Evolutionary conservation across 306 rosid genomes (phyloP), one percentile per base, ranked within the genome.

Genomic region (Ormosia emarginata): DNA sequence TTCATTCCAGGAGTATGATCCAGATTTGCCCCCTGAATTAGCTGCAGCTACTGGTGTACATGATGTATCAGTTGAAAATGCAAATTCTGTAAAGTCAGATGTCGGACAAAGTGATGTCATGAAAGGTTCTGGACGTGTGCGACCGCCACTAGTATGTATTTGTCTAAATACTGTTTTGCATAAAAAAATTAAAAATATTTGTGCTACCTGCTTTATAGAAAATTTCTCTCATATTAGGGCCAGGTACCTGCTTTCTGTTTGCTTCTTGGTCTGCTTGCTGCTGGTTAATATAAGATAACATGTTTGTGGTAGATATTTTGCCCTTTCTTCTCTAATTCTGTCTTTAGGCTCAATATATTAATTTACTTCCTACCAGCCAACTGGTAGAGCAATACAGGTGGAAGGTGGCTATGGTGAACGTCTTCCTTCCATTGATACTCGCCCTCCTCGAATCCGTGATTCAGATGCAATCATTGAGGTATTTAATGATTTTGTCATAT

Each of bases 331-430:
- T 77, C 81, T 37, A 47, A 46, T 69, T 77, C 65, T 18, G 46
- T 76, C 44, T 77, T 37, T 64, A 24, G 50, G 33, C 10, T 68
- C 10, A 14, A 29, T 55, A 34, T 52, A 40, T 56, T 63, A 49
- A 24, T 44, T 70, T 65, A 55, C 83, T 86, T 81, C 55, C 69
- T 84, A n/a, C 87, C 93, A 96, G 99, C 99, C 98, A 85, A 82
- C 97, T 73, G 99, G 99, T 71, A 93, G 99, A 85, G 98, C 99
- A 83, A 96, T 96, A 82, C 99, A 96, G 90, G 99, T 96, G 79
- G 99, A 96, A 93, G 88, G 94, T 85, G 98, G 99, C 76, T 91
- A 62, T 73, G 99, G 98, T 49, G 99, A 96, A 80, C 97, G 99
- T 71, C 90, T 96, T 75, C 99, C 99, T 69, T 93, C 99, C 37